These are phyloP conservation scores for Capsicum rhomboideum DNA, from an alignment of 257 asterid genomes.

Conservation along the genomic window DNA sequence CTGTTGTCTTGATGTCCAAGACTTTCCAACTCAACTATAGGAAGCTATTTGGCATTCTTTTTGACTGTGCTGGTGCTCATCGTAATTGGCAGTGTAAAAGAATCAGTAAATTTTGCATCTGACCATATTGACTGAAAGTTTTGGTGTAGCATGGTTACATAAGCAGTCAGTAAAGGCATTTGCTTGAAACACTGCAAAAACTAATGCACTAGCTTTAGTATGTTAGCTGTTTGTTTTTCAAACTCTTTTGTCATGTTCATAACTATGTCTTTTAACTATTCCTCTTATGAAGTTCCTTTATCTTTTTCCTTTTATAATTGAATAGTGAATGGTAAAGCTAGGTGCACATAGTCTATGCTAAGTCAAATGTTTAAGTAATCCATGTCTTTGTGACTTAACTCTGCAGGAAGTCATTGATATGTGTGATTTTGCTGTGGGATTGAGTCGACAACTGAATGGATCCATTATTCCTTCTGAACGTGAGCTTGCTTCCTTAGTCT, in stretches of 20 bases:
- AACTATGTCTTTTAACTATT: not conserved
- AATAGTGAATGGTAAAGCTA: not conserved
- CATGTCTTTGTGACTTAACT: not conserved
- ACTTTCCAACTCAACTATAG: too few relatives aligned
- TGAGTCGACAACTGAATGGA: conserved; percentile 98
- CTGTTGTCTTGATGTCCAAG: too few relatives aligned
- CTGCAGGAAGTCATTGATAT: conserved; percentile 93
- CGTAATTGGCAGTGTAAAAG: too few relatives aligned
- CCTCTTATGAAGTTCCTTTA: not conserved
- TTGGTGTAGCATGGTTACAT: too few relatives aligned
- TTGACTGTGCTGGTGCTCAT: too few relatives aligned
- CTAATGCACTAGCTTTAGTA: too few relatives aligned
- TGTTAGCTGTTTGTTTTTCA: too few relatives aligned
- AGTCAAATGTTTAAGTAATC: not conserved
- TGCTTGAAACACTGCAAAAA: too few relatives aligned
- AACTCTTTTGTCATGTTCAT: not conserved
- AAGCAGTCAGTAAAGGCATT: too few relatives aligned
- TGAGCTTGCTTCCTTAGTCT: conserved; percentile 26
- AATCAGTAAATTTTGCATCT: too few relatives aligned
- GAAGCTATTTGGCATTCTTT: too few relatives aligned
- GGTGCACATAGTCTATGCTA: not conserved
- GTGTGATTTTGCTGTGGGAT: conserved; percentile 99
- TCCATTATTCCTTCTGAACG: conserved; percentile 97
- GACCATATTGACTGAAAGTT: too few relatives aligned
- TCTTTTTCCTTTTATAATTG: not conserved